Evolutionary conservation across 2,329 filamentous ascomycete species (phyloP).

Genomic region (Geoglossum cookeanum): DNA sequence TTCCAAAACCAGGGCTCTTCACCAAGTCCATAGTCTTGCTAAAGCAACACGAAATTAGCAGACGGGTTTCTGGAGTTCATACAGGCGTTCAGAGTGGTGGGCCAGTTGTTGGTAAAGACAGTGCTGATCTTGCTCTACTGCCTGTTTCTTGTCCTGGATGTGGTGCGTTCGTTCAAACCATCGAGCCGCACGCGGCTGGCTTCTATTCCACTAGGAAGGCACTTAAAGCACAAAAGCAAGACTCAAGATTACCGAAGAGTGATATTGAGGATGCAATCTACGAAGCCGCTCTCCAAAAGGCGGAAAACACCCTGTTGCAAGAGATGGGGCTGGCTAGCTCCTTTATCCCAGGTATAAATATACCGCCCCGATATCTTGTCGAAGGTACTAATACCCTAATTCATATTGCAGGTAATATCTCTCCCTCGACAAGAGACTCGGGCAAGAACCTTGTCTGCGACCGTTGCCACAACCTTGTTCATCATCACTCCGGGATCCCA

Average conservation of each 20-base stretch:
- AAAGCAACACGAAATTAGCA: neutral
- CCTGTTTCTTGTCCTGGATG: slow-evolving; percentile 41
- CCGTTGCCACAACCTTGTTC: slow-evolving; percentile 63
- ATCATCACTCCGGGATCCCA: slow-evolving; percentile 52
- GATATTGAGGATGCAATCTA: slow-evolving; percentile 10
- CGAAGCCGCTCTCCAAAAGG: slow-evolving; percentile 7
- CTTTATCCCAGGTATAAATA: slow-evolving; percentile 5
- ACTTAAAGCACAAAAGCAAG: slow-evolving; percentile 19
- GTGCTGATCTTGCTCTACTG: slow-evolving; percentile 13
- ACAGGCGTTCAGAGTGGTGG: neutral
- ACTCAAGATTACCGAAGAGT: slow-evolving; percentile 5
- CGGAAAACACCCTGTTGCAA: neutral
- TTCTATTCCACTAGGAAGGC: slow-evolving; percentile 35
- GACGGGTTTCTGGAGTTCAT: neutral
- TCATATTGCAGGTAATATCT: neutral
- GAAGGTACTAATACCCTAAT: neutral
- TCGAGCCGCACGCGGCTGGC: slow-evolving; percentile 34
- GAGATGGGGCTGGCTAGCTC: slow-evolving; percentile 15
- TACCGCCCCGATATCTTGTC: neutral
- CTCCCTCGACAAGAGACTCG: neutral
- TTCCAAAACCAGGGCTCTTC: neutral
- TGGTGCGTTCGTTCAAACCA: slow-evolving; percentile 38
- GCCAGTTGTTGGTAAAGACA: neutral
- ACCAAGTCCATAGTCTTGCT: too few relatives aligned
- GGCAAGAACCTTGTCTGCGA: slow-evolving; percentile 41